phyloP scores from a whole-genome alignment of 345 rosid species.

The Schrenkiella parvula region DNA sequence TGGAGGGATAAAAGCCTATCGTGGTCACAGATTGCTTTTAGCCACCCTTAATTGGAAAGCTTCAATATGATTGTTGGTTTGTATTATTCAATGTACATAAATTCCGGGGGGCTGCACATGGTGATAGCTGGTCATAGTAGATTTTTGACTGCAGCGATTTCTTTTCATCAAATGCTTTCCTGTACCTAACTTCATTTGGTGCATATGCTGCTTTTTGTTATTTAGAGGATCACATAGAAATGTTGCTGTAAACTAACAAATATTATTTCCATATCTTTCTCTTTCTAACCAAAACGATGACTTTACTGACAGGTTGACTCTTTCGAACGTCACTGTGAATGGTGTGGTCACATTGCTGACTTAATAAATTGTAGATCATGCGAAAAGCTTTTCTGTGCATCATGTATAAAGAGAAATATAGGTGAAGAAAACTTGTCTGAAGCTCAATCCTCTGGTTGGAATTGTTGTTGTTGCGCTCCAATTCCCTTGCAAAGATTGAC shows the following conservation, averaged over 20 bases:
- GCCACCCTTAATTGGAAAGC: neutral
- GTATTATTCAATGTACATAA: neutral
- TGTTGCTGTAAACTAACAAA: neutral
- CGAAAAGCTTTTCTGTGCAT: constrained; percentile 59
- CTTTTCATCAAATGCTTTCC: constrained; percentile 4
- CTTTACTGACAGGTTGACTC: constrained; percentile 57
- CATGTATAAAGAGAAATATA: constrained; percentile 72
- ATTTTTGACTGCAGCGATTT: neutral
- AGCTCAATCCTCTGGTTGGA: constrained; percentile 71
- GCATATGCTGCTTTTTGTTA: neutral
- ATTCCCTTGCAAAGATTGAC: constrained; percentile 62
- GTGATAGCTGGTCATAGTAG: neutral
- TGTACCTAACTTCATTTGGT: neutral
- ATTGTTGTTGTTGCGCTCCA: constrained; percentile 83
- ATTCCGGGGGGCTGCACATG: neutral
- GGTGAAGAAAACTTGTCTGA: constrained; percentile 66
- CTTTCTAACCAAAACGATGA: constrained; percentile 9
- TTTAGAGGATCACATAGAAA: neutral
- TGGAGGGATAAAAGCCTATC: neutral
- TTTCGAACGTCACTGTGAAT: constrained; percentile 71
- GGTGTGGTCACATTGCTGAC: constrained; percentile 78
- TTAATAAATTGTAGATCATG: constrained; percentile 80
- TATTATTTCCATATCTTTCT: neutral
- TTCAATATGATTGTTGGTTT: neutral
- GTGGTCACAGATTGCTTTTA: neutral